Percentiles rank a stretch among this genome's conserved stretches.
phyloP scores from a whole-genome alignment of 108 stramenopile species.

The Parietichytrium sp. region DNA sequence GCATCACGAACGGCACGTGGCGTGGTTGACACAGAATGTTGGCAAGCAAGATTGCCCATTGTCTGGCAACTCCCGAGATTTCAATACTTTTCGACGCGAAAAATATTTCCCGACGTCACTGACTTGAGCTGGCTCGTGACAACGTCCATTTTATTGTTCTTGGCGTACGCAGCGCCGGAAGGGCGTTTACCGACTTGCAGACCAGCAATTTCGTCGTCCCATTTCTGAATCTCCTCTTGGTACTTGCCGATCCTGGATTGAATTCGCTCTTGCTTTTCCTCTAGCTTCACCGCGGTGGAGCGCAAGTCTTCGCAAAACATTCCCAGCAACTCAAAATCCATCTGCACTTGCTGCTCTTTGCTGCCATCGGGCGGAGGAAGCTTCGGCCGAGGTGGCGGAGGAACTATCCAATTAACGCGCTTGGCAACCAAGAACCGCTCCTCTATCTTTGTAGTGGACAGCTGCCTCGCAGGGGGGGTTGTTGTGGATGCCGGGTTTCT shows the following conservation, averaged over 20 bases:
- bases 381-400: neutral
- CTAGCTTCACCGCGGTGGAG: neutral
- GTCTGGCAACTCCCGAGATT: too few relatives aligned
- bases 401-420: neutral
- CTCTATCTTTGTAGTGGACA: neutral
- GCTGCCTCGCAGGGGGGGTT: neutral
- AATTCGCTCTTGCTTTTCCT: neutral
- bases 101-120: slow-evolving; percentile 32
- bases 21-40: too few relatives aligned
- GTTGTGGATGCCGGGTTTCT: neutral
- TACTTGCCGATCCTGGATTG: neutral
- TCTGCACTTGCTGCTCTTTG: neutral
- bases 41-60: too few relatives aligned
- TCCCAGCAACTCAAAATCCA: neutral
- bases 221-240: neutral
- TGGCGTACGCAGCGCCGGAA: neutral
- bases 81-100: slow-evolving; percentile 35
- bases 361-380: neutral
- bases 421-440: slow-evolving; percentile 16
- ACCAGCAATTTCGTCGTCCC: slow-evolving; percentile 16
- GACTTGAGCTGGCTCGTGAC: slow-evolving; percentile 33
- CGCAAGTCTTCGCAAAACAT: slow-evolving; percentile 15
- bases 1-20: too few relatives aligned
- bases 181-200: neutral
- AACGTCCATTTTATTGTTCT: too few relatives aligned